A percentile compares a stretch with the other conserved stretches of the same genome.
These are phyloP conservation scores for Alternaria triticina DNA, from an alignment of 2,329 filamentous ascomycete species.

Conservation along the genomic window DNA sequence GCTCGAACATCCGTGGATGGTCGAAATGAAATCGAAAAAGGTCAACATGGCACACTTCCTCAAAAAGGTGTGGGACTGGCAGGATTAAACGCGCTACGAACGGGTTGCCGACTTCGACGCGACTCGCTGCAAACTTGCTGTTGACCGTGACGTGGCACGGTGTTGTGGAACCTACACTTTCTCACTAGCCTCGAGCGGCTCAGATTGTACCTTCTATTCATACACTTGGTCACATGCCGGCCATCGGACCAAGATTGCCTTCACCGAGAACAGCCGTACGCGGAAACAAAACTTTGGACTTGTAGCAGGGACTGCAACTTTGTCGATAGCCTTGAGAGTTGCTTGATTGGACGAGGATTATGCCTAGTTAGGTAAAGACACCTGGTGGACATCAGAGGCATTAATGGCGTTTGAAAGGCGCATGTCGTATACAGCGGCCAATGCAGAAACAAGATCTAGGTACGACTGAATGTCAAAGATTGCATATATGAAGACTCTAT, in stretches of 20 bases:
- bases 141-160: not conserved
- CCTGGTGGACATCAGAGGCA: constrained; percentile 20
- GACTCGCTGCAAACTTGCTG: not conserved
- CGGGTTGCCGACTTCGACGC: not conserved
- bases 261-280: not conserved
- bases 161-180: constrained; percentile 16
- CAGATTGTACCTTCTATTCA: constrained; percentile 4
- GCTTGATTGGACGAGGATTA: constrained; percentile 7
- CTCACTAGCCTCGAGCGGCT: constrained; percentile 20
- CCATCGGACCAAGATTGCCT: constrained; percentile 32
- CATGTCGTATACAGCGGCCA: constrained; percentile 29
- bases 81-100: constrained; percentile 59
- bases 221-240: constrained; percentile 42
- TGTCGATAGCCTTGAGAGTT: not conserved
- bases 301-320: constrained; percentile 17
- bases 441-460: constrained; percentile 19
- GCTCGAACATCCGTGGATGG: constrained; percentile 98
- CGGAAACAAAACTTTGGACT: not conserved
- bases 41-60: constrained; percentile 98
- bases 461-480: constrained; percentile 3
- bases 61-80: constrained; percentile 96
- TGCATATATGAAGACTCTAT: not conserved
- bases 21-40: constrained; percentile 92
- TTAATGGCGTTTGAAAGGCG: constrained; percentile 38
- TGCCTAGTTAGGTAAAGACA: not conserved